Conservation (phyloP, 2,329 filamentous ascomycete species). For the Blumeriella jaapii region DNA sequence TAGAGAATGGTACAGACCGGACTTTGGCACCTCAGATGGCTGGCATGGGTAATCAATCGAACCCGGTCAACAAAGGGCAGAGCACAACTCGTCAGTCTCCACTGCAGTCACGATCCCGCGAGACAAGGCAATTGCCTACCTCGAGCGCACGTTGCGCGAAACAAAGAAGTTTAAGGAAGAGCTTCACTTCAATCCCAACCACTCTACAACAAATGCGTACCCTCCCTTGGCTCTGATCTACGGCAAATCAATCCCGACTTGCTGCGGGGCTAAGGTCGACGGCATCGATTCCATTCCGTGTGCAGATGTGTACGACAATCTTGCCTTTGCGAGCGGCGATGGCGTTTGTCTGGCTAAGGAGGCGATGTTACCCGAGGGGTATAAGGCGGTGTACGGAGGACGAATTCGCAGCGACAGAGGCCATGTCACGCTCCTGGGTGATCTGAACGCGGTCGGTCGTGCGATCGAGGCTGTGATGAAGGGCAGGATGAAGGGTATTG, state of each 20-base stretch:
- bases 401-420: conserved; percentile 71
- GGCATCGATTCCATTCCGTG: conserved; percentile 63
- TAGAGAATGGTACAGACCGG: conserved; percentile 21
- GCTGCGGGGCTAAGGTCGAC: conserved; percentile 67
- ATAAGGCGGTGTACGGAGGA: conserved; percentile 60
- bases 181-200: conserved; percentile 47
- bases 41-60: conserved; percentile 18
- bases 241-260: conserved; percentile 75
- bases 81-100: conserved; percentile 22
- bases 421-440: conserved; percentile 78
- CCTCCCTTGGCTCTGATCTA: conserved; percentile 78
- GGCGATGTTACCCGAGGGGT: conserved; percentile 75
- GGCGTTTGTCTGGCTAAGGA: conserved; percentile 79
- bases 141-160: conserved; percentile 60
- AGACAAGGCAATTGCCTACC: conserved; percentile 44
- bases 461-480: conserved; percentile 58
- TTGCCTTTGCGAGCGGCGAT: conserved; percentile 79
- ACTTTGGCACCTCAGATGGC: conserved; percentile 20
- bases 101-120: conserved; percentile 26
- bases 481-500: conserved; percentile 62
- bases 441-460: conserved; percentile 67
- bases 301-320: conserved; percentile 71
- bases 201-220: conserved; percentile 58
- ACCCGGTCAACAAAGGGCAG: conserved; percentile 17
- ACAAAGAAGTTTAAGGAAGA: conserved; percentile 67